Evolutionary conservation across 2,329 filamentous ascomycete species (phyloP), one percentile per base, ranked within the genome.

Genomic region (Trichoderma guizhouense): DNA sequence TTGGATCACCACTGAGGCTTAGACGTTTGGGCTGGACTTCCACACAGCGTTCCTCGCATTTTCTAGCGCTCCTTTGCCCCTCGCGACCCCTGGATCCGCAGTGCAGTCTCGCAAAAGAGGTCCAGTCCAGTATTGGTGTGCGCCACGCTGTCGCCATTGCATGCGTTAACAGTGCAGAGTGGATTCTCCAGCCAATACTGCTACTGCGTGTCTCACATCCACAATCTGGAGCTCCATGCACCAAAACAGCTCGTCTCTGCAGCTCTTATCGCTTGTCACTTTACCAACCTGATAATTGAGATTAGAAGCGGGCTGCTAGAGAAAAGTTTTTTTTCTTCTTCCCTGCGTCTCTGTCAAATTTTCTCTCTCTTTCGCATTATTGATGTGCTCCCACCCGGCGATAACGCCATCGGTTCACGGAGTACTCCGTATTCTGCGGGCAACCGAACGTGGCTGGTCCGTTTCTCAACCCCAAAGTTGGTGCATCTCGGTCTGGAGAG

Each of bases 1-100:
- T 73, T 73, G 69, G 71, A 57, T 60, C 34, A 34, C 30, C 28
- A 30, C 63, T 43, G 72, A 63, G 71, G 71, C 71, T 72, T 60
- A 68, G 71, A 66, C 72, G 53, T 43, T 14, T 53, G n/a, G 63
- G 28, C 66, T 63, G 43, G 58, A 32, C 66, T 72, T 73, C 66
- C 15, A 67, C 57, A 34, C 43, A 53, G 71, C 62, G 61, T 71
- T 73, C 72, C 47, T 62, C 53, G 21, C 57, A 53, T 55, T 26
- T 58, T 55, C 64, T 72, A 69, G 70, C 47, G 30, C 36, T 39
- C 43, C 18, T 30, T 15, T 21, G 7, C 28, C 68, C 30, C 26
- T 64, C 55, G 47, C 47, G 51, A 53, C 34, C 61, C 62, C 53
- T 58, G 62, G 53, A 61, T 39, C 69, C 43, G 53, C 69, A 51